Evolutionary conservation across 129 eudicot genomes (phyloP), one percentile per base, ranked within the genome.

Genomic region (Lactuca sativa): DNA sequence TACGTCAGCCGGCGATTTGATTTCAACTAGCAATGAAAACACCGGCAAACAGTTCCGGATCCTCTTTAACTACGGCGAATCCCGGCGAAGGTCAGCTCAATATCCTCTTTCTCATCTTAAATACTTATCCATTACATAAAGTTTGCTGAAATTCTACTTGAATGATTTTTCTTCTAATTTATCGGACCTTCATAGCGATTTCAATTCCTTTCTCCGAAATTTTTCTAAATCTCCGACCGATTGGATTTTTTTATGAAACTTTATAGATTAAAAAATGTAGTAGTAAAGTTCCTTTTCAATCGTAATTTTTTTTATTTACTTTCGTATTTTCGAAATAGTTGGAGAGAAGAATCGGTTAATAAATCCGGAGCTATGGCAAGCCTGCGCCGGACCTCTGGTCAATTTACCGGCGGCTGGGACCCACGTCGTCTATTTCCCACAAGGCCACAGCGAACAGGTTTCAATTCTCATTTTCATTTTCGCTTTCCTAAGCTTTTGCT

Each of bases 371-470:
- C 86, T 92, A 78, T 92, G 98, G 98, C 98, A 89, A 67, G 90
- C 95, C 8, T 92, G 98, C 72, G 96, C 98, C 79, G 98, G 98
- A 41, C 98, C 98, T 61, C 86, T 92, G 83, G 95, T 85, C 65
- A 89, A 84, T 90, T 77, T 92, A 73, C 98, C 98, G 86, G 95
- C 88, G 9, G 92, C 96, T 66, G 96, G 98, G 77, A 86, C 95
- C 78, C 96, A 89, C 80, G 96, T 92, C 40, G 97, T 92, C 67
- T 92, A 92, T 78, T 92, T 92, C 66, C 97, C 97, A 37, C 98
- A 92, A 83, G 98, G 98, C 60, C 98, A 92, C 77, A 86, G 95
- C 70, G 98, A 92, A 76, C 98, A 92, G 96, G 98, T 92, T 48
- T 9, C 30, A 25, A 1, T 25, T 25, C 2, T 25, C 30, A 25